A percentile compares a stretch with the other conserved stretches of the same genome.
These are phyloP conservation scores for Cladophialophora yegresii DNA, from an alignment of 2,329 filamentous ascomycete genomes.

Conservation along the genomic window DNA sequence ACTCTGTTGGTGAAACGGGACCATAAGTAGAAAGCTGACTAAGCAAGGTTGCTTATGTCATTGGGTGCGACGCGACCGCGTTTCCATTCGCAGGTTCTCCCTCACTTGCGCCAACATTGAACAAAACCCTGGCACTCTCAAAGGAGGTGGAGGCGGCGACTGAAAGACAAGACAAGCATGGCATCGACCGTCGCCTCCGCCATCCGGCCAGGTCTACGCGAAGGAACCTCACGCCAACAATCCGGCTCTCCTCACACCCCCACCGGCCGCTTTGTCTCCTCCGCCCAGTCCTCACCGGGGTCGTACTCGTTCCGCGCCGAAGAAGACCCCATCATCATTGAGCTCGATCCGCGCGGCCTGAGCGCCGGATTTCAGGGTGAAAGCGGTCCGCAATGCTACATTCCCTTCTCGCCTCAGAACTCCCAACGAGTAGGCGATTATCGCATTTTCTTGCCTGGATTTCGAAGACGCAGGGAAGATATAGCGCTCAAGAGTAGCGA, in stretches of 20 bases:
- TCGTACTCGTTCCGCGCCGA: constrained; percentile 63
- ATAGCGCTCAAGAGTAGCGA: constrained; percentile 49
- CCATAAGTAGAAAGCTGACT: neutral
- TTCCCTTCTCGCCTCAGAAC: constrained; percentile 73
- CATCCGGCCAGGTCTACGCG: constrained; percentile 33
- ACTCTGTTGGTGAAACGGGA: neutral
- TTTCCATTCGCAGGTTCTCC: neutral
- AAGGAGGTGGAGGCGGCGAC: constrained; percentile 21
- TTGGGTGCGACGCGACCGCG: neutral
- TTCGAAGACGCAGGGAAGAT: constrained; percentile 50
- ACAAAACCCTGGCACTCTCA: constrained; percentile 8
- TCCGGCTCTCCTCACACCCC: constrained; percentile 59
- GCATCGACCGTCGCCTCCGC: constrained; percentile 32
- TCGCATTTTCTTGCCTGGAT: constrained; percentile 64
- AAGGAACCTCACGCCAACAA: constrained; percentile 23
- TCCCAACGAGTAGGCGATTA: constrained; percentile 81
- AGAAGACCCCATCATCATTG: constrained; percentile 81
- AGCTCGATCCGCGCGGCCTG: constrained; percentile 77
- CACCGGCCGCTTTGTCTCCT: constrained; percentile 53
- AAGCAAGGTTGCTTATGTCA: neutral
- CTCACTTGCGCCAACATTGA: constrained; percentile 5
- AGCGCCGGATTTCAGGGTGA: constrained; percentile 87
- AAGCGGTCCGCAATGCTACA: constrained; percentile 67
- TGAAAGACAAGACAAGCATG: constrained; percentile 18
- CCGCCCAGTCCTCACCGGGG: constrained; percentile 60